Percentiles rank a stretch among this genome's conserved stretches.
Conservation (phyloP, 176 grass and related monocot species). For the Chloris gayana region DNA sequence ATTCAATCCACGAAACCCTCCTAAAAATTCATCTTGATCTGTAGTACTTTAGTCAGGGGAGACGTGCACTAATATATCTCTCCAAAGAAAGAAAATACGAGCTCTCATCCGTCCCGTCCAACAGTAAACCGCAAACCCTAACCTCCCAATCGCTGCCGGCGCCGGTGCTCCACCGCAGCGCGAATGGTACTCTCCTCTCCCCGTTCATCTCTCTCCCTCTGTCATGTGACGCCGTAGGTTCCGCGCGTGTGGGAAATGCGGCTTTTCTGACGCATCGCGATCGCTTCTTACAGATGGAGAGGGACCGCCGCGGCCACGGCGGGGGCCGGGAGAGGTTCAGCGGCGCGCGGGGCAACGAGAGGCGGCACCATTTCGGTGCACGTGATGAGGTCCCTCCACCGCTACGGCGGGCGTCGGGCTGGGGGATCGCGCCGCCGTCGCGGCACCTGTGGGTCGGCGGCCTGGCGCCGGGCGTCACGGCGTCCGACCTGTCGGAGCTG, state of each 20-base stretch:
- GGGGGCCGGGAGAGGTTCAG: slow-evolving; percentile 43
- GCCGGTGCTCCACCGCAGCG: background rate
- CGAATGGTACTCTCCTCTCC: slow-evolving; percentile 34
- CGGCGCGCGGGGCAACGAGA: slow-evolving; percentile 23
- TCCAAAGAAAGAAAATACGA: background rate
- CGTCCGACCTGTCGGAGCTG: slow-evolving; percentile 59
- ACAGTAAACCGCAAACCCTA: slow-evolving; percentile 34
- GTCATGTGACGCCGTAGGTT: background rate
- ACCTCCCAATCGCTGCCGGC: slow-evolving; percentile 7
- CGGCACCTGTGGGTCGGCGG: slow-evolving; percentile 90
- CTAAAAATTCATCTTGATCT: too few relatives aligned
- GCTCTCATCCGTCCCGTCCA: background rate
- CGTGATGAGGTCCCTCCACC: slow-evolving; percentile 29
- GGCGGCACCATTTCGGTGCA: background rate
- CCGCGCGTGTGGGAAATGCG: slow-evolving; percentile 2
- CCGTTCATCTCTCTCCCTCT: background rate
- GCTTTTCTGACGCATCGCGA: slow-evolving; percentile 21
- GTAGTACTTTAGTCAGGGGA: too few relatives aligned
- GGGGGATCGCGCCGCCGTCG: slow-evolving; percentile 77
- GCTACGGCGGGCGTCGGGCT: slow-evolving; percentile 48
- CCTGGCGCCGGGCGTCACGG: slow-evolving; percentile 50
- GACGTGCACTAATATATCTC: too few relatives aligned
- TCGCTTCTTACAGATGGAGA: slow-evolving; percentile 51
- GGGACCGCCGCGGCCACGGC: slow-evolving; percentile 34
- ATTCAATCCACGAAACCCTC: too few relatives aligned